Base-by-base conservation (phyloP, 805 yeast genomes). In the Clavispora phyllophila region DNA sequence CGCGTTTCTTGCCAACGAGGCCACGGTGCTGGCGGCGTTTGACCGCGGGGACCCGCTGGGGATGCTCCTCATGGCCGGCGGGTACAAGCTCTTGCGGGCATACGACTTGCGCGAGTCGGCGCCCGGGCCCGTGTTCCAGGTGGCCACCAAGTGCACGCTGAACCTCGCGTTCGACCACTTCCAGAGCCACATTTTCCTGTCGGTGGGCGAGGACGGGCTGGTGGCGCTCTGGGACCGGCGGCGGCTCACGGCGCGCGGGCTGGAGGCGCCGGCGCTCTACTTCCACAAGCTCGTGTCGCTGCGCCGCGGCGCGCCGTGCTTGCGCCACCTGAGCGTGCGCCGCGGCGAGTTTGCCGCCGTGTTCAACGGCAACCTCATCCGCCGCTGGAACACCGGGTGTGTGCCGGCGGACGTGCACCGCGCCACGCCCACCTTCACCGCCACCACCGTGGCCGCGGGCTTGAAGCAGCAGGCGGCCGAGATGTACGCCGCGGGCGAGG, bases 131-230 rank as follows among this genome's bases (percentile, higher is more conserved):
- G 73, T 74, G 1, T 81, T 77, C 55, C 96, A 87, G 58, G 72
- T 85, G 54, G 84, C 90, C 2, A 84, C 95, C 0, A 78, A 82
- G 52, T 77, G 86, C 45, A 79, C 89, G 0, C 71, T 78, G 52
- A 84, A 84, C 15, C 72, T 90, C 36, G 71, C 77, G 8, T 68
- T 82, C 24, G 90, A 87, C 56, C 91, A 85, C 3, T 79, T 79
- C 55, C 79, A 81, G 54, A 73, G 73, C 10, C 74, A 78, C 60
- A 72, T 77, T 47, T 87, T 90, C 60, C 79, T 87, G 14, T 81
- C 95, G 0, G 78, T 78, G 48, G 79, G 87, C 40, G 96, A 89
- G 52, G 91, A 86, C 55, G 96, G 96, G 1, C 78, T 93, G 0
- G 64, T 89, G 39, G 82, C 91, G 0, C 70, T 90, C 7, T 90